Evolutionary conservation across 169 alveolate genomes (phyloP).

Genomic region (Plasmodium fragile): DNA sequence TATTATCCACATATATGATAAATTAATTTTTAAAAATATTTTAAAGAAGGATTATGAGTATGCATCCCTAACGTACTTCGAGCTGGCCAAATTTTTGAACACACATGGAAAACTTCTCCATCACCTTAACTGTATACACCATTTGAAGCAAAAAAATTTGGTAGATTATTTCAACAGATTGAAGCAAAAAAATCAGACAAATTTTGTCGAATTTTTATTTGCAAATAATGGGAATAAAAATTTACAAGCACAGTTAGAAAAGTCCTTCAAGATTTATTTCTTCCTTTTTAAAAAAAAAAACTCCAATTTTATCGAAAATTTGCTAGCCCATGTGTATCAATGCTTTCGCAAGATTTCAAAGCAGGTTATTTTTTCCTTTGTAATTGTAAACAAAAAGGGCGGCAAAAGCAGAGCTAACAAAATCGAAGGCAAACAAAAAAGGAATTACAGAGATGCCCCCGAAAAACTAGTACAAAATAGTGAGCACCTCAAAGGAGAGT

Average conservation of each 20-base stretch:
- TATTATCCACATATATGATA: slow-evolving; percentile 43
- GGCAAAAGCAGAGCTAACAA: background rate
- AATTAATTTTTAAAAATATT: slow-evolving; percentile 58
- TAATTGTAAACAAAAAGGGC: slow-evolving; percentile 19
- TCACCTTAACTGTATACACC: slow-evolving; percentile 31
- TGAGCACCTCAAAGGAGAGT: background rate
- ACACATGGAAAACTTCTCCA: background rate
- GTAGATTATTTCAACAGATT: slow-evolving; percentile 55
- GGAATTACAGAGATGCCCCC: background rate
- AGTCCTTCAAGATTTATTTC: slow-evolving; percentile 48
- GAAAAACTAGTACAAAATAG: background rate
- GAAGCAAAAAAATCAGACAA: slow-evolving; percentile 69
- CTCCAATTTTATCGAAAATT: slow-evolving; percentile 69
- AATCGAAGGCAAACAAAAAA: slow-evolving; percentile 1
- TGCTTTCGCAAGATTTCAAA: slow-evolving; percentile 68
- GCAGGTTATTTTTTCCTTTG: slow-evolving; percentile 57
- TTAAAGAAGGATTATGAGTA: slow-evolving; percentile 60
- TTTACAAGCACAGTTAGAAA: slow-evolving; percentile 20
- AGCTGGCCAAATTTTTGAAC: slow-evolving; percentile 29
- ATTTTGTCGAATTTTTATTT: slow-evolving; percentile 59
- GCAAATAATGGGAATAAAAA: slow-evolving; percentile 49
- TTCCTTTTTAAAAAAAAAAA: slow-evolving; percentile 46
- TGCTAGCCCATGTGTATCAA: slow-evolving; percentile 50
- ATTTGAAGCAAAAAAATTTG: slow-evolving; percentile 44
- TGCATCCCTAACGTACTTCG: slow-evolving; percentile 30